Evolutionary conservation across 108 stramenopile genomes (phyloP).

Genomic region (Skeletonema marinoi): DNA sequence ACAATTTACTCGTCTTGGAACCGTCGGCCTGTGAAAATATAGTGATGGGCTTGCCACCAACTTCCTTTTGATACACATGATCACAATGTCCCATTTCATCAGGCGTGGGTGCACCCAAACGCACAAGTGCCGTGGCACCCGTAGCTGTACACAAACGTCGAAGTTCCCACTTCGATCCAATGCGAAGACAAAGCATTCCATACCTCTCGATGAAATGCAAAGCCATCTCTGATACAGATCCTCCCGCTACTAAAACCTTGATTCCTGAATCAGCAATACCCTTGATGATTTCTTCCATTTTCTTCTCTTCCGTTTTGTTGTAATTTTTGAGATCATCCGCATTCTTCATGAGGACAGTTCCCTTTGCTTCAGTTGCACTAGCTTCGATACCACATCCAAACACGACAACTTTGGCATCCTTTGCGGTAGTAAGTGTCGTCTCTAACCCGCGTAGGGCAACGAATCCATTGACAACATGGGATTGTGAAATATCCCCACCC

Average conservation of each 20-base stretch:
- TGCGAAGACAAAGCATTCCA: slow-evolving; percentile 89
- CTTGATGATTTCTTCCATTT: slow-evolving; percentile 97
- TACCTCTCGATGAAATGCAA: slow-evolving; percentile 97
- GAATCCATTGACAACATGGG: slow-evolving; percentile 90
- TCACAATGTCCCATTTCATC: slow-evolving; percentile 95
- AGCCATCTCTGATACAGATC: slow-evolving; percentile 94
- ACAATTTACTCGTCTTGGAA: slow-evolving; percentile 77
- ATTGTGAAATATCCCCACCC: slow-evolving; percentile 86
- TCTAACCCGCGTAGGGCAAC: slow-evolving; percentile 90
- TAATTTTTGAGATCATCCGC: slow-evolving; percentile 97
- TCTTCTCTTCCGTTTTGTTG: slow-evolving; percentile 97
- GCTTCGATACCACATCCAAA: slow-evolving; percentile 98
- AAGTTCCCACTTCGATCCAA: slow-evolving; percentile 97
- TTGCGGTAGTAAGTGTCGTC: slow-evolving; percentile 69
- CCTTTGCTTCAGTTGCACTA: slow-evolving; percentile 96
- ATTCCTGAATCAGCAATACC: slow-evolving; percentile 92
- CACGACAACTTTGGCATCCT: slow-evolving; percentile 91
- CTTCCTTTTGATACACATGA: slow-evolving; percentile 75
- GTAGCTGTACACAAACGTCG: slow-evolving; percentile 94
- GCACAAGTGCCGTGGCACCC: slow-evolving; percentile 94
- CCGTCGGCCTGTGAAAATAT: slow-evolving; percentile 84
- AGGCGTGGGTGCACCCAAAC: slow-evolving; percentile 93
- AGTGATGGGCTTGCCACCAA: slow-evolving; percentile 92
- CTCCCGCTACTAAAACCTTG: slow-evolving; percentile 91
- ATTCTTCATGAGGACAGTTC: slow-evolving; percentile 98